phyloP scores from a whole-genome alignment of 192 early-diverging fungal species.

The Podila horticola region DNA sequence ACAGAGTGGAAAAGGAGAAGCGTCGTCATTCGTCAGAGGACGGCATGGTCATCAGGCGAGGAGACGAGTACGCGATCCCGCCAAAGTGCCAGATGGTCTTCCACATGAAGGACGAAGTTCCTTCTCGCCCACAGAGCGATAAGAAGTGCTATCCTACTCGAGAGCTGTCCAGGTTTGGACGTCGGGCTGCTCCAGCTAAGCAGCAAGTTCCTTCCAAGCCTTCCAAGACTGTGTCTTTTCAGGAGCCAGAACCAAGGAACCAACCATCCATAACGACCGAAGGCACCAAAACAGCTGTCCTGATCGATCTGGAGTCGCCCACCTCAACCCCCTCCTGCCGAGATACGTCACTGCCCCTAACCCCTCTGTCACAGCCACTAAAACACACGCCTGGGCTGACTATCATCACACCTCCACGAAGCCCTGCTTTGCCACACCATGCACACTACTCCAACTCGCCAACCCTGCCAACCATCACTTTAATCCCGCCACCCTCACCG shows the following conservation, averaged over 20 bases:
- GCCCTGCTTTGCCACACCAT: background rate
- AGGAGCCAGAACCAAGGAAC: constrained; percentile 24
- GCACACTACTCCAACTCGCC: background rate
- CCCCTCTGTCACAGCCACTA: background rate
- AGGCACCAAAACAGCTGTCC: background rate
- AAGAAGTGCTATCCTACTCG: background rate
- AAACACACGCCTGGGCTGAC: background rate
- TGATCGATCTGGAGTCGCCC: background rate
- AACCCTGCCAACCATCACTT: background rate
- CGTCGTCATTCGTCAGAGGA: constrained; percentile 22
- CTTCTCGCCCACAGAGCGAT: background rate
- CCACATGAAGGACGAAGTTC: constrained; percentile 39
- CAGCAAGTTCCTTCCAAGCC: constrained; percentile 5
- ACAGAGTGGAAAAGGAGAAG: background rate
- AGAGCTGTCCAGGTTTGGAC: constrained; percentile 1
- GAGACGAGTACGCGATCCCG: constrained; percentile 20
- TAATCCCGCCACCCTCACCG: background rate
- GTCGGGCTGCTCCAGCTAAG: background rate
- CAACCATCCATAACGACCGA: background rate
- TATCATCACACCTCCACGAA: background rate
- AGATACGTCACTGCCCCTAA: background rate
- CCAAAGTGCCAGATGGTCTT: constrained; percentile 42
- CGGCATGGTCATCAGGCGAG: constrained; percentile 3
- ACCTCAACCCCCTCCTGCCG: background rate
- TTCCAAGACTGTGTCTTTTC: constrained; percentile 37